A percentile compares a stretch with the other conserved stretches of the same genome.
phyloP scores from a whole-genome alignment of 257 asterid species.

The Henckelia pumila region DNA sequence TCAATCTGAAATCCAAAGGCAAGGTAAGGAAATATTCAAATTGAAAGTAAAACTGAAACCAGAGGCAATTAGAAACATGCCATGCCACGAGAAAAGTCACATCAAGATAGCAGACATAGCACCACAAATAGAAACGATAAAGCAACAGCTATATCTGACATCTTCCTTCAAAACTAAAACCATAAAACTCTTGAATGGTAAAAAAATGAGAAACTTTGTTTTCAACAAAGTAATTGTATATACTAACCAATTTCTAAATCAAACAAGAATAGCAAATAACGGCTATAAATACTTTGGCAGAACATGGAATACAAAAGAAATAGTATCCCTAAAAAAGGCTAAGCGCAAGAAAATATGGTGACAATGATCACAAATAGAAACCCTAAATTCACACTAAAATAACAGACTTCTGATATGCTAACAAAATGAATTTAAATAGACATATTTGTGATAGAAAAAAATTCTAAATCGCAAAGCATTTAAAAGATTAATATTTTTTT shows the following conservation, averaged over 20 bases:
- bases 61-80: background rate
- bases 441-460: background rate
- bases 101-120: background rate
- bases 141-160: background rate
- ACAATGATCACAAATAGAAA: background rate
- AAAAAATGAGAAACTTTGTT: background rate
- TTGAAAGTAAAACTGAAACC: constrained; percentile 2
- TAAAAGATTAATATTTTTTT: background rate
- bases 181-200: background rate
- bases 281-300: background rate
- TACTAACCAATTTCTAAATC: background rate
- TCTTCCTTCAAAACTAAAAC: background rate
- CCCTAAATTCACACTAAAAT: background rate
- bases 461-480: no score
- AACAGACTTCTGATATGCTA: background rate
- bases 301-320: background rate
- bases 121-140: background rate
- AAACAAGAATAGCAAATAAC: background rate
- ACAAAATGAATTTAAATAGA: background rate
- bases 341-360: background rate
- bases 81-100: background rate
- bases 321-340: background rate
- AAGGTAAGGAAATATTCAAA: constrained; percentile 15
- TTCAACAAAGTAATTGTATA: background rate
- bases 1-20: constrained; percentile 57